These are phyloP conservation scores for Daldinia childiae DNA, from an alignment of 495 filamentous ascomycete species.

Conservation along the genomic window DNA sequence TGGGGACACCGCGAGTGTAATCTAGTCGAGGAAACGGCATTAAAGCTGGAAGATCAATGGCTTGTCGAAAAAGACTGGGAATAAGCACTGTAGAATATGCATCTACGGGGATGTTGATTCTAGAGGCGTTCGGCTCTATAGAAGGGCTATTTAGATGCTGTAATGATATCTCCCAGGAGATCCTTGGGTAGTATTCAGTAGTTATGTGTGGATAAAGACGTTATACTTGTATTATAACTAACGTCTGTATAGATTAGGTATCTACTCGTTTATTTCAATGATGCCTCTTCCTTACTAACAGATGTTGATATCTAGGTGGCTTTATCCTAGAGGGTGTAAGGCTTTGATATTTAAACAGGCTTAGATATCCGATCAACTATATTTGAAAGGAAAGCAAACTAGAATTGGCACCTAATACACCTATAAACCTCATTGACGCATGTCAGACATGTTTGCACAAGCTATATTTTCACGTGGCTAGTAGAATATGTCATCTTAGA, in stretches of 20 bases:
- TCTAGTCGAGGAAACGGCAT: constrained; percentile 38
- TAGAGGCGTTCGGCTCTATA: not conserved
- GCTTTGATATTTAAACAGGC: no score
- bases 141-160: not conserved
- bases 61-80: constrained; percentile 49
- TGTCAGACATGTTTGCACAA: no score
- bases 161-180: not conserved
- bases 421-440: no score
- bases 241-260: not conserved
- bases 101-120: not conserved
- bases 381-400: no score
- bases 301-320: not conserved
- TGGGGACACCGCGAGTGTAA: constrained; percentile 46
- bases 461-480: not conserved
- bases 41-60: constrained; percentile 47
- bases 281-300: not conserved
- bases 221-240: not conserved
- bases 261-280: not conserved
- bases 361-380: no score
- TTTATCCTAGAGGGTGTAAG: no score
- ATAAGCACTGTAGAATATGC: not conserved
- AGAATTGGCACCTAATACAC: no score
- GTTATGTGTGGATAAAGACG: not conserved
- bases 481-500: not conserved
- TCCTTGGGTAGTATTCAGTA: not conserved